Percentiles rank a stretch among this genome's conserved stretches.
Conservation (phyloP, 2,329 filamentous ascomycete species). For the Pestalotiopsis sp. region DNA sequence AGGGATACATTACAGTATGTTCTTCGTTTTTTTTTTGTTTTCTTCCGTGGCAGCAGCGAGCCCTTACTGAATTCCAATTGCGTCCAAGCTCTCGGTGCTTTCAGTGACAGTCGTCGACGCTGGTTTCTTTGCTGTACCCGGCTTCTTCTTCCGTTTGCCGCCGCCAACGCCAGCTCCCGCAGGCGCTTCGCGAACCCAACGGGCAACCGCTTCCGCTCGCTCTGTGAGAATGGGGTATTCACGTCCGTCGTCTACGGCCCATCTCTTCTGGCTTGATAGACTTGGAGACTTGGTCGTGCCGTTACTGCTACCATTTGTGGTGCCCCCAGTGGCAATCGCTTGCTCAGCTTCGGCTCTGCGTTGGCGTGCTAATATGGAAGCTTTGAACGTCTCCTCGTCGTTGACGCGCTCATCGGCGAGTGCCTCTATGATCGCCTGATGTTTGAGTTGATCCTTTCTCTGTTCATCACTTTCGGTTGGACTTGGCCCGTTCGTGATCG, state of each 20-base stretch:
- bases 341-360: slow-evolving; percentile 58
- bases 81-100: slow-evolving; percentile 5
- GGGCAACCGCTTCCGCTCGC: slow-evolving; percentile 66
- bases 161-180: slow-evolving; percentile 26
- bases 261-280: slow-evolving; percentile 46
- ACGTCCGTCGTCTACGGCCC: slow-evolving; percentile 65
- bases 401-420: slow-evolving; percentile 68
- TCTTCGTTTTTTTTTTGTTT: neutral
- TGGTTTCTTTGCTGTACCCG: slow-evolving; percentile 22
- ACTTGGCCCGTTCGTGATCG: slow-evolving; percentile 32
- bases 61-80: neutral
- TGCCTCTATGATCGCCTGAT: slow-evolving; percentile 68
- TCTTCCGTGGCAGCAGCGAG: neutral
- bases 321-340: slow-evolving; percentile 21
- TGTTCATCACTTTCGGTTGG: slow-evolving; percentile 51
- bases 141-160: slow-evolving; percentile 33
- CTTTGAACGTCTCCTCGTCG: slow-evolving; percentile 67
- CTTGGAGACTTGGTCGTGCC: slow-evolving; percentile 20
- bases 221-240: slow-evolving; percentile 73
- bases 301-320: slow-evolving; percentile 16
- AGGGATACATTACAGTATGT: slow-evolving; percentile 1
- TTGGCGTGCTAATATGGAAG: slow-evolving; percentile 63
- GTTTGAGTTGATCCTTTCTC: slow-evolving; percentile 60
- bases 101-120: slow-evolving; percentile 5
- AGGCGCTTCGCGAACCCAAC: slow-evolving; percentile 69